Conservation (phyloP, 352 stramenopile genomes). For the Phytophthora colocasiae region DNA sequence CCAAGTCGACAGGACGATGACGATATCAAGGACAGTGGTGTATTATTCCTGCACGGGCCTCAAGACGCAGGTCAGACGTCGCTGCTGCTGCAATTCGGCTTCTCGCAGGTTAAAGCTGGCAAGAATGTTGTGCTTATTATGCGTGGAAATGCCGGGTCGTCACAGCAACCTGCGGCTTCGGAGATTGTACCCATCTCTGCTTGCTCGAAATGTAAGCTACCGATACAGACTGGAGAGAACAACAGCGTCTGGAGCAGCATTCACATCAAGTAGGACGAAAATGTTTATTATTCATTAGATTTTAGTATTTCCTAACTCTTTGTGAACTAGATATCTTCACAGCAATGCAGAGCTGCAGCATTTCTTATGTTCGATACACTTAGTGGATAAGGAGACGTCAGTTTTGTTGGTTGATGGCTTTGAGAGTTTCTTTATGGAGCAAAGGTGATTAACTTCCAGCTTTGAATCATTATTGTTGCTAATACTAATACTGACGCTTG, state of each 20-base stretch:
- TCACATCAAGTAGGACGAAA: conserved; percentile 60
- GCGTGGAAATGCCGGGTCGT: conserved; percentile 36
- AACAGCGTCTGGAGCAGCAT: conserved; percentile 59
- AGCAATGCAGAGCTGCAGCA: conserved; percentile 58
- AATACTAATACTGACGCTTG: conserved; percentile 6
- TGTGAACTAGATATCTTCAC: conserved; percentile 46
- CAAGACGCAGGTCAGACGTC: conserved; percentile 58
- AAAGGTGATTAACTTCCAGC: conserved; percentile 27
- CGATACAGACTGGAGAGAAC: conserved; percentile 55
- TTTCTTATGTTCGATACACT: conserved; percentile 66
- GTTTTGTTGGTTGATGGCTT: conserved; percentile 69
- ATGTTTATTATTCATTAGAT: neutral
- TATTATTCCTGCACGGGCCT: conserved; percentile 60
- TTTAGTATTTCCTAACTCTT: too few relatives aligned
- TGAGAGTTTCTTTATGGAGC: conserved; percentile 57
- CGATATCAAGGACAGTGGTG: conserved; percentile 15
- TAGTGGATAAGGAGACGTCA: conserved; percentile 50
- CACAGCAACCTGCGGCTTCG: conserved; percentile 22
- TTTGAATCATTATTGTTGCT: neutral
- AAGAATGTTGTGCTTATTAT: conserved; percentile 63
- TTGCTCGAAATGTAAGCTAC: conserved; percentile 49
- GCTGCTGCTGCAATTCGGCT: conserved; percentile 70
- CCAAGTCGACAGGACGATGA: conserved; percentile 5
- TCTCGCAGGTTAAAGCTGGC: conserved; percentile 52
- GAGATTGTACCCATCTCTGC: conserved; percentile 50